Percentiles rank a stretch among this genome's conserved stretches.
Conservation (phyloP, 2,329 filamentous ascomycete genomes). For the Fusarium metavorans region DNA sequence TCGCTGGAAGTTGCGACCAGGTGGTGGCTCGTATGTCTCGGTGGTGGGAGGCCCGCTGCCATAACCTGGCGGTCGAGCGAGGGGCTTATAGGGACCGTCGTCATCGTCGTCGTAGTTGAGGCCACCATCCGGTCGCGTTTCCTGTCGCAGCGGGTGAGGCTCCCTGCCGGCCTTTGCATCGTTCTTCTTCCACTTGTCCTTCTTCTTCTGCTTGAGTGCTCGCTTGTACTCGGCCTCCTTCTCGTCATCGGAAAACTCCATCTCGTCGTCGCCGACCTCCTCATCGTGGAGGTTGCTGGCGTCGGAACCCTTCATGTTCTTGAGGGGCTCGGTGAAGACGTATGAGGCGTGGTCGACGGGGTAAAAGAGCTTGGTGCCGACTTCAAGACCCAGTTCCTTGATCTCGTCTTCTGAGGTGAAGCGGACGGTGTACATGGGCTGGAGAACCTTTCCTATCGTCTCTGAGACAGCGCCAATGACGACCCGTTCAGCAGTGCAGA, state of each 20-base stretch:
- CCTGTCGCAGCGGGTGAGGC: slow-evolving; percentile 56
- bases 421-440: slow-evolving; percentile 86
- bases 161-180: slow-evolving; percentile 53
- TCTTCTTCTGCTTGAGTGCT: slow-evolving; percentile 75
- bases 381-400: slow-evolving; percentile 72
- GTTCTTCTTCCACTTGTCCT: slow-evolving; percentile 59
- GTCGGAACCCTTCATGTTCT: slow-evolving; percentile 86
- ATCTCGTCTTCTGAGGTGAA: slow-evolving; percentile 79
- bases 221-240: slow-evolving; percentile 87
- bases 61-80: slow-evolving; percentile 75
- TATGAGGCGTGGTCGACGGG: slow-evolving; percentile 82
- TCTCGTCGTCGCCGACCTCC: slow-evolving; percentile 85
- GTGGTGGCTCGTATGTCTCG: slow-evolving; percentile 52
- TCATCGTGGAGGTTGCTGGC: slow-evolving; percentile 96
- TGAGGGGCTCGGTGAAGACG: slow-evolving; percentile 87
- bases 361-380: slow-evolving; percentile 82
- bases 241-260: slow-evolving; percentile 97
- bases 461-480: slow-evolving; percentile 88
- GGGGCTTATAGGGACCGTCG: slow-evolving; percentile 77
- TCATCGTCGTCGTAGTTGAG: slow-evolving; percentile 78
- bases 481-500: slow-evolving; percentile 81
- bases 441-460: slow-evolving; percentile 85
- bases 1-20: slow-evolving; percentile 48
- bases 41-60: slow-evolving; percentile 60
- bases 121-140: slow-evolving; percentile 55